A percentile compares a stretch with the other conserved stretches of the same genome.
Conservation (phyloP, 441 rosid species). For the Metrosideros polymorpha region DNA sequence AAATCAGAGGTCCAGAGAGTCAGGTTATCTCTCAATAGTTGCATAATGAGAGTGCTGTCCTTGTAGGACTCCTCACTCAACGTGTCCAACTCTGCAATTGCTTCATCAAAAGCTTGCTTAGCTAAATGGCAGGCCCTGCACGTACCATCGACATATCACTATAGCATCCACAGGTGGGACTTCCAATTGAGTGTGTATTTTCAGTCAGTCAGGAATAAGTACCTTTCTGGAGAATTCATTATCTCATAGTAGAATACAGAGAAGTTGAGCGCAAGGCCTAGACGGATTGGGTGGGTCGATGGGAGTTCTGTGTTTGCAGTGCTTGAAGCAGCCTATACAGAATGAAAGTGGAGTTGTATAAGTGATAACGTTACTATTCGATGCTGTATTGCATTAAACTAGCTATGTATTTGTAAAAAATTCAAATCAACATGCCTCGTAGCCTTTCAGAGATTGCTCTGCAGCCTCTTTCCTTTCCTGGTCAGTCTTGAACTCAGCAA, state of each 20-base stretch:
- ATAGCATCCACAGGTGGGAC: not conserved
- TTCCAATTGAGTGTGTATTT: not conserved
- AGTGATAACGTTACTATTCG: not conserved
- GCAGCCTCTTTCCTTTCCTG: conserved; percentile 92
- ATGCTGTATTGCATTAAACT: not conserved
- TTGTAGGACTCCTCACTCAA: conserved; percentile 97
- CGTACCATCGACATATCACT: not conserved
- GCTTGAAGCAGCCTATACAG: conserved; percentile 69
- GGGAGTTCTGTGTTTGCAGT: conserved; percentile 86
- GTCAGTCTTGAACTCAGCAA: conserved; percentile 98
- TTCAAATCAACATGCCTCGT: conserved; percentile 44
- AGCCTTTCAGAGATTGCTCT: conserved; percentile 89
- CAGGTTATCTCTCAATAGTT: conserved; percentile 95
- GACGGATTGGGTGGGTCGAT: conserved; percentile 97
- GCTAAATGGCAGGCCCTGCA: conserved; percentile 98
- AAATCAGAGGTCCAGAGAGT: conserved; percentile 99
- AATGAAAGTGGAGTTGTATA: not conserved
- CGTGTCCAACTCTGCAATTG: conserved; percentile 94
- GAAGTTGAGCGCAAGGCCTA: conserved; percentile 98
- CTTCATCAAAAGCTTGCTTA: conserved; percentile 99
- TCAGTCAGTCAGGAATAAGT: not conserved
- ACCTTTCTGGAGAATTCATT: conserved; percentile 98
- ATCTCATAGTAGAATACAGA: conserved; percentile 98
- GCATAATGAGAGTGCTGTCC: conserved; percentile 97
- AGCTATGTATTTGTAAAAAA: not conserved